A percentile compares a stretch with the other conserved stretches of the same genome.
These are phyloP conservation scores for Trichocomaceae sp. DNA, from an alignment of 2,329 filamentous ascomycete genomes.

Conservation along the genomic window DNA sequence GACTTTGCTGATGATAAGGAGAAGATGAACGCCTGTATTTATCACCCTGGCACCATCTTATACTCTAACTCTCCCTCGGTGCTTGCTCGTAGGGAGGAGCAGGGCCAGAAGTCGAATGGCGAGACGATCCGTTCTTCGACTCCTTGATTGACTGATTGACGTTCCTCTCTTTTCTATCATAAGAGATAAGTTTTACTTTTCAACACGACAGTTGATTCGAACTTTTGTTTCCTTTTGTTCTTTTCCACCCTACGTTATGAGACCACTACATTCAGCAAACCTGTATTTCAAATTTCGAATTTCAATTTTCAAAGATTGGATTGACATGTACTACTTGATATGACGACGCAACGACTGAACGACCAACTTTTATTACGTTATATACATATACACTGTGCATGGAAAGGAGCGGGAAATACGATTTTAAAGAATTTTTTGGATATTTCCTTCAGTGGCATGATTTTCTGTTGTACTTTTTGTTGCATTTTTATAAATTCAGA, in stretches of 20 bases:
- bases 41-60: slow-evolving; percentile 44
- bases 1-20: slow-evolving; percentile 43
- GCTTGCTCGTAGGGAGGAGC: slow-evolving; percentile 34
- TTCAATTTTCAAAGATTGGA: not conserved
- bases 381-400: slow-evolving; percentile 1
- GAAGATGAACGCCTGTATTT: slow-evolving; percentile 40
- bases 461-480: not conserved
- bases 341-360: slow-evolving; percentile 3
- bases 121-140: not conserved
- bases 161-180: not conserved
- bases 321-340: slow-evolving; percentile 4
- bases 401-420: not conserved
- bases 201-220: not conserved
- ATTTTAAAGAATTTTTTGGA: not conserved
- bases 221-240: not conserved
- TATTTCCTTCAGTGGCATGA: not conserved
- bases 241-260: not conserved
- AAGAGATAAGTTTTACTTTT: not conserved
- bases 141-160: not conserved
- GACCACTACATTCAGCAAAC: not conserved
- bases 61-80: slow-evolving; percentile 45
- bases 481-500: not conserved
- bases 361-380: not conserved
- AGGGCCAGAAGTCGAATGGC: slow-evolving; percentile 26
- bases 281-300: not conserved